Evolutionary conservation across 371 early-diverging fungal genomes (phyloP).

Genomic region (Circinella minor): DNA sequence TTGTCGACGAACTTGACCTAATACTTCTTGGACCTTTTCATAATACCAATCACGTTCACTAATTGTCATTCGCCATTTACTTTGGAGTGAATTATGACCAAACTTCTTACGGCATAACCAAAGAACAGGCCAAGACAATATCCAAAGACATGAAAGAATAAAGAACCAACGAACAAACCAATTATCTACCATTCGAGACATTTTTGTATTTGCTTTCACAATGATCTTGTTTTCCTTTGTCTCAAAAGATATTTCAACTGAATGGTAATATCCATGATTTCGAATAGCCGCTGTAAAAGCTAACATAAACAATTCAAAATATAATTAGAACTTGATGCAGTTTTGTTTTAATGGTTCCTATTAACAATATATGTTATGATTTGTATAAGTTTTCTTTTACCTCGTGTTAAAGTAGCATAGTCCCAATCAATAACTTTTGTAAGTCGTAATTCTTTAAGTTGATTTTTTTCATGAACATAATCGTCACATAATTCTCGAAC

Average conservation of each 20-base stretch:
- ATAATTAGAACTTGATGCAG: no score
- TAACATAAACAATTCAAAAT: background rate
- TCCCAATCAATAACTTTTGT: conserved; percentile 50
- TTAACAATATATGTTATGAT: no score
- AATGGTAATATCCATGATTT: conserved; percentile 35
- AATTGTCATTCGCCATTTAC: conserved; percentile 44
- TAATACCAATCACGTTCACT: conserved; percentile 43
- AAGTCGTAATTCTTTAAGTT: conserved; percentile 45
- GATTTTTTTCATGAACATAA: conserved; percentile 36
- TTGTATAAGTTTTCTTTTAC: conserved; percentile 2
- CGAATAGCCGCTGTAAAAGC: conserved; percentile 49
- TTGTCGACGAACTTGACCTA: conserved; percentile 10
- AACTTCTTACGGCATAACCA: conserved; percentile 34
- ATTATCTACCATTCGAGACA: conserved; percentile 36
- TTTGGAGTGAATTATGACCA: conserved; percentile 42
- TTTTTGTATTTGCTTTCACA: conserved; percentile 33
- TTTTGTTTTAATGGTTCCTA: no score
- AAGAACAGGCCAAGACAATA: conserved; percentile 38
- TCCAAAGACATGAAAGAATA: conserved; percentile 46
- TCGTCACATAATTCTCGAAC: conserved; percentile 47
- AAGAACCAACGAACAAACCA: conserved; percentile 29
- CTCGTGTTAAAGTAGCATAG: conserved; percentile 39
- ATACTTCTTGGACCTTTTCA: conserved; percentile 12
- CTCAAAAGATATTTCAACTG: conserved; percentile 37
- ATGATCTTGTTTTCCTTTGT: conserved; percentile 38